Evolutionary conservation across 2,329 filamentous ascomycete genomes (phyloP).

Genomic region (Hymenoscyphus scutula): DNA sequence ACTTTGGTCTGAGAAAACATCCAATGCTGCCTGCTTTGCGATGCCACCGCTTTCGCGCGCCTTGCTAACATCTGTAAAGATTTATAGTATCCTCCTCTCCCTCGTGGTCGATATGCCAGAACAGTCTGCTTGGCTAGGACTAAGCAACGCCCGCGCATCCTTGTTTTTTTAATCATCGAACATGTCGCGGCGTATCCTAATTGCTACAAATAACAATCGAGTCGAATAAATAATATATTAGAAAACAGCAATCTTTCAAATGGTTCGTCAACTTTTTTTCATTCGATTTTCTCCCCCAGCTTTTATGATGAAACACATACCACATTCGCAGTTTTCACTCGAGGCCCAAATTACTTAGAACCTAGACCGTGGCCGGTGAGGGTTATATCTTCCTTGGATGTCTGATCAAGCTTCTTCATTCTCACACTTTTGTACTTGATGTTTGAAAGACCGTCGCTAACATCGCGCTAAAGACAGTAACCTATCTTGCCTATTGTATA

Average conservation of each 20-base stretch:
- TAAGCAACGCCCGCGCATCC: background rate
- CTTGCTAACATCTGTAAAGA: slow-evolving; percentile 26
- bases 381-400: slow-evolving; percentile 72
- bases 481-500: background rate
- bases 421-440: slow-evolving; percentile 1
- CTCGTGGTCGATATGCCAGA: slow-evolving; percentile 1
- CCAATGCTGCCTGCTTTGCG: slow-evolving; percentile 20
- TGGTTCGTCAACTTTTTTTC: slow-evolving; percentile 21
- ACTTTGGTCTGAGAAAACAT: slow-evolving; percentile 67
- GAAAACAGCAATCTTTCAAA: background rate
- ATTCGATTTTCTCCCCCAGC: slow-evolving; percentile 21
- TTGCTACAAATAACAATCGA: slow-evolving; percentile 9
- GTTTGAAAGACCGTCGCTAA: background rate
- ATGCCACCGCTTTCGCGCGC: slow-evolving; percentile 17
- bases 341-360: slow-evolving; percentile 59
- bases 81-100: slow-evolving; percentile 12
- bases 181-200: background rate
- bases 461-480: slow-evolving; percentile 3
- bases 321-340: slow-evolving; percentile 89
- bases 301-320: slow-evolving; percentile 71
- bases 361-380: slow-evolving; percentile 67
- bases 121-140: background rate
- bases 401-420: slow-evolving; percentile 48
- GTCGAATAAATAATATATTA: background rate
- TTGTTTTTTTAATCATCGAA: background rate